Base-by-base conservation (phyloP, 768 basidiomycete species). In the Suillus variegatus region DNA sequence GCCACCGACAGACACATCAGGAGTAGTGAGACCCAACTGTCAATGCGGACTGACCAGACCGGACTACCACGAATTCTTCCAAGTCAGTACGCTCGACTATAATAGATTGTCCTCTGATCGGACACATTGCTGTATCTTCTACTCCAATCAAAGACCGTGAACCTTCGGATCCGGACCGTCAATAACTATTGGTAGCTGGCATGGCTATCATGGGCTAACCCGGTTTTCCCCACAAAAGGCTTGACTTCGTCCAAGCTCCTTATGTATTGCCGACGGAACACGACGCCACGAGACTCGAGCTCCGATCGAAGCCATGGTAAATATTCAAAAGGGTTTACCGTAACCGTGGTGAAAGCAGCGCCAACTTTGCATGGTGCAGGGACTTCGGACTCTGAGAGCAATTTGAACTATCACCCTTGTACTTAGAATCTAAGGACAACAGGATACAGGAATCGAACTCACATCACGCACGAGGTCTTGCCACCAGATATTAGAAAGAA, bases 21-120 rank as follows among this genome's bases (percentile, higher is more conserved):
- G n/a, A 9, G 28, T 4, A 18, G 40, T 16, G 41, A 41, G 5
- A 6, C 10, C 7, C 20, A 20, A 20, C 28, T n/a, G 20, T 35
- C 35, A 2, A 28, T 63, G 36, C 25, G 2, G 28, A 67, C 76
- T 64, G 49, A 78, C 80, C 75, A 8, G 64, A 41, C n/a, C 71
- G 58, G 41, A 65, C 69, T 71, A 61, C 62, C 22, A 80, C 47
- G 58, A 72, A 79, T 64, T 81, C 79, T 49, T 78, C 57, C 52
- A 93, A 79, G 78, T 84, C 83, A 0, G 91, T 89, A 5, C 91
- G 89, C 46, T 85, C 76, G 20, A 96, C 81, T n/a, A 95, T 74
- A 14, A 95, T 87, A 0, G 93, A 90, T 77, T 97, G 95, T 6
- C 95, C 95, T 51, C 94, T 82, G 67, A 95, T 84, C 1, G 95